These are phyloP conservation scores for Rosellinia necatrix DNA, from an alignment of 2,329 filamentous ascomycete species.

Conservation along the genomic window DNA sequence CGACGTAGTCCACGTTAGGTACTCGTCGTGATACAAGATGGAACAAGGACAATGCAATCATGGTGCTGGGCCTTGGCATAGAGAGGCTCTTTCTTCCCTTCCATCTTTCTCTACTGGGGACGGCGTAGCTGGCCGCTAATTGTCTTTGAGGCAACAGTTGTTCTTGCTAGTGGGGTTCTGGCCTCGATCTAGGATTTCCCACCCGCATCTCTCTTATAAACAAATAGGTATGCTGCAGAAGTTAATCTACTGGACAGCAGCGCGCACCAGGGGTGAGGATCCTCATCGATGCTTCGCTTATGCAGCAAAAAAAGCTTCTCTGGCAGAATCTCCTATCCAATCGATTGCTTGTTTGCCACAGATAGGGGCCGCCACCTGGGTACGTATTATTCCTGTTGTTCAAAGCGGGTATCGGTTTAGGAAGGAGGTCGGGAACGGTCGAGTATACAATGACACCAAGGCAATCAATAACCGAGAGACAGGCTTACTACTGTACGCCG, in stretches of 20 bases:
- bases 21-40: slow-evolving; percentile 1
- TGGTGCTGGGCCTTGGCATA: no score
- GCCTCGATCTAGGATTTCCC: background rate
- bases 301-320: slow-evolving; percentile 21
- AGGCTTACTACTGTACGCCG: no score
- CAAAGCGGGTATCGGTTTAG: background rate
- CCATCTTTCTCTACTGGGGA: background rate
- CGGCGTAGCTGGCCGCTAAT: no score
- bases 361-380: background rate
- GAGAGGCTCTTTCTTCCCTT: no score
- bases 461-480: no score
- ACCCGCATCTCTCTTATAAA: no score
- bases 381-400: background rate
- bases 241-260: background rate
- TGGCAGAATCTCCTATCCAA: background rate
- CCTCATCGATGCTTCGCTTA: slow-evolving; percentile 21
- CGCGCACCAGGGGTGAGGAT: slow-evolving; percentile 4
- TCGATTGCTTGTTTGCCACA: background rate
- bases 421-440: background rate
- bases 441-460: background rate
- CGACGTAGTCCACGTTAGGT: no score
- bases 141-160: background rate
- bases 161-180: background rate
- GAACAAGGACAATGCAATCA: no score
- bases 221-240: background rate